Percentiles rank a stretch among this genome's conserved stretches.
Conservation (phyloP, 768 basidiomycete genomes). For the Boletus vinaceobasis region DNA sequence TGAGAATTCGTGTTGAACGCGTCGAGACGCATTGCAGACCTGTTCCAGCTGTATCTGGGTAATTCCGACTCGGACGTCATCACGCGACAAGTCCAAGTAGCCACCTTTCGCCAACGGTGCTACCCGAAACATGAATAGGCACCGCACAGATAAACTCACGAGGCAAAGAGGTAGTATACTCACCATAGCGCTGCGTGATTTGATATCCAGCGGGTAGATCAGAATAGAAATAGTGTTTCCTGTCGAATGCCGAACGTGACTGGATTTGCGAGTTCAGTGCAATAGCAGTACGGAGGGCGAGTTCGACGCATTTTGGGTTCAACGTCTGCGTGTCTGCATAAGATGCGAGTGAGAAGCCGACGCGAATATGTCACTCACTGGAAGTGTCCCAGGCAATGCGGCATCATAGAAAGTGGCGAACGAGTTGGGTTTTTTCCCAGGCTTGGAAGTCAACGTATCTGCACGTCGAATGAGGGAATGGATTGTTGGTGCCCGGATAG, state of each 20-base stretch:
- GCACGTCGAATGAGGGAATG: background rate
- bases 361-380: slow-evolving; percentile 48
- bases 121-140: slow-evolving; percentile 27
- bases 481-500: too few species aligned
- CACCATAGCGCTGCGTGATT: slow-evolving; percentile 94
- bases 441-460: slow-evolving; percentile 44
- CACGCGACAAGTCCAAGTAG: slow-evolving; percentile 43
- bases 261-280: slow-evolving; percentile 71
- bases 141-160: background rate
- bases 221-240: slow-evolving; percentile 98
- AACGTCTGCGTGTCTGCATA: slow-evolving; percentile 26
- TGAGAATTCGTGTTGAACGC: background rate
- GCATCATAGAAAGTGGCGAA: slow-evolving; percentile 79
- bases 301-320: slow-evolving; percentile 68
- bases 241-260: slow-evolving; percentile 76
- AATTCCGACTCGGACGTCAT: slow-evolving; percentile 60
- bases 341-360: background rate
- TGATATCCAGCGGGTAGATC: slow-evolving; percentile 95
- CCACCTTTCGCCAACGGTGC: slow-evolving; percentile 80
- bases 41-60: slow-evolving; percentile 96
- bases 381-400: slow-evolving; percentile 89
- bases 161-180: slow-evolving; percentile 4
- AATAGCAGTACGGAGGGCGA: slow-evolving; percentile 77
- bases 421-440: slow-evolving; percentile 61
- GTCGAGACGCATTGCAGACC: slow-evolving; percentile 41